Evolutionary conservation across 768 basidiomycete genomes (phyloP).

Genomic region (Auriscalpium vulgare): DNA sequence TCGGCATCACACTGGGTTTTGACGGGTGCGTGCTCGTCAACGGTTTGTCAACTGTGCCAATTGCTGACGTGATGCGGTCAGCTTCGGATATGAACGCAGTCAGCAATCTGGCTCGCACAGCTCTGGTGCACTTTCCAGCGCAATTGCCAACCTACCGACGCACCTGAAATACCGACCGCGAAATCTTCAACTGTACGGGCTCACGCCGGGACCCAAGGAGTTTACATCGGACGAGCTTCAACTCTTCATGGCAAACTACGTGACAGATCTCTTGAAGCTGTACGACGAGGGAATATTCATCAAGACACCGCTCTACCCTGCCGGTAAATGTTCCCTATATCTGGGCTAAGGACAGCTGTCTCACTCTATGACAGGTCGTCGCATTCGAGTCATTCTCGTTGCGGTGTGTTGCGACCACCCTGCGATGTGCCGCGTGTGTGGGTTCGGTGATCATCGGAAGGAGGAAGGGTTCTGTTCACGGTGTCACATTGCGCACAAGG

Average conservation of each 20-base stretch:
- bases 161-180: not conserved
- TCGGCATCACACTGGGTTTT: not conserved
- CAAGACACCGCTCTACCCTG: not conserved
- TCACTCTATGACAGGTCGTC: too few relatives aligned
- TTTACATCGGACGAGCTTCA: not conserved
- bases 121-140: not conserved
- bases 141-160: not conserved
- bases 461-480: slow-evolving; percentile 4
- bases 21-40: not conserved
- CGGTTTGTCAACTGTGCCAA: not conserved
- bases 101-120: not conserved
- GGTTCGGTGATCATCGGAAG: slow-evolving; percentile 8
- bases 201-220: not conserved
- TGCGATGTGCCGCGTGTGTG: slow-evolving; percentile 11
- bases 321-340: not conserved
- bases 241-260: not conserved
- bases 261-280: not conserved
- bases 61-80: not conserved
- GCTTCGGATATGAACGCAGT: not conserved
- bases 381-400: slow-evolving; percentile 1
- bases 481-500: not conserved
- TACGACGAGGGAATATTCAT: not conserved
- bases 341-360: too few relatives aligned
- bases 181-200: not conserved
- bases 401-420: slow-evolving; percentile 12